Base-by-base conservation (phyloP, 1,139 yeast species). In the Pichia sp. region DNA sequence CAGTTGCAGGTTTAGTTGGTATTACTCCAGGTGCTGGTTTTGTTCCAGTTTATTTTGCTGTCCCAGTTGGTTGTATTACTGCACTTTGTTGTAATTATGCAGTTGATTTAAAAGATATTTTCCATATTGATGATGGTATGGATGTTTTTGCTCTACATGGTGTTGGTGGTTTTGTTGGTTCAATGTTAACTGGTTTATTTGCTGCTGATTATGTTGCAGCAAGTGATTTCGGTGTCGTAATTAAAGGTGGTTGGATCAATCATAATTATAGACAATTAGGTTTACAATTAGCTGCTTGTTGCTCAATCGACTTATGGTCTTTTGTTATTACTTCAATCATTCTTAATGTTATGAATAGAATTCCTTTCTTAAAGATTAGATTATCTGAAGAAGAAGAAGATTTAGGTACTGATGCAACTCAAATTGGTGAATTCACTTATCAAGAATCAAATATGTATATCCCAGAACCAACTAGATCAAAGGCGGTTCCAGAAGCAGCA, bases 21-120 rank as follows among this genome's bases (percentile, higher is more conserved):
- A 86, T 90, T 56, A 92, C 97, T 6, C 97, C 98, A 46, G 97
- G 94, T 55, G 97, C 97, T 31, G 97, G 97, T 51, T 90, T 73
- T 61, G 96, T 90, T 41, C 96, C 96, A 44, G 82, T 90, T 46
- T 89, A 90, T 78, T 79, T 90, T 45, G 76, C 97, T 1, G 78
- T 87, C 34, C 78, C 87, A 46, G 85, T 89, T 60, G 97, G 97
- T 58, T 74, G 78, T 43, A 71, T 87, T 35, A 82, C 95, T 47
- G 95, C 87, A 40, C 68, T 77, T 53, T 80, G 79, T 41, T 85
- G 95, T 68, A 87, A 87, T 76, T 78, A 76, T 63, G 96, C 94
- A 37, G 87, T 80, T 51, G 95, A 86, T 65, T 66, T 89, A 58
- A 90, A 90, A 72, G 68, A 71, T 56, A 42, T 80, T 45, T 64